Evolutionary conservation across 345 rosid genomes (phyloP), one percentile per base, ranked within the genome.

Genomic region (Brassica rapa): DNA sequence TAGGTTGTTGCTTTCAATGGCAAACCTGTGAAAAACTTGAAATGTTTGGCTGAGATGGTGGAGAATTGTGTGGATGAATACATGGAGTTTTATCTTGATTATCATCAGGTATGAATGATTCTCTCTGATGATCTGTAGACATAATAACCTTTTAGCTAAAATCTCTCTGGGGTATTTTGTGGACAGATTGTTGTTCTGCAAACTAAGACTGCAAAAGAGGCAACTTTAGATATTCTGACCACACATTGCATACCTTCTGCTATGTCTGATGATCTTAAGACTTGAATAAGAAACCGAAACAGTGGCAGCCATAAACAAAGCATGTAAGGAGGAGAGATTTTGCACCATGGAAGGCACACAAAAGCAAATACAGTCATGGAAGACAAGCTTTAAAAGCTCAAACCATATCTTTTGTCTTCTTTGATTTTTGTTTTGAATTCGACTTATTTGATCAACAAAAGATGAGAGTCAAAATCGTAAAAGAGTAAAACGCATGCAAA

Each of bases 1-100:
- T 76, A 90, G 98, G 98, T 90, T 83, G 82, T 87, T 61, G 87
- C 97, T 72, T 88, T 92, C 81, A 94, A 94, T 77, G 97, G 94
- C 27, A 81, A 88, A 82, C 96, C 93, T 9, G 92, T 94, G 78
- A 87, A 82, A 82, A 94, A 94, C 83, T 87, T 94, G 80, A 92
- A 86, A 85, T 83, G 86, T 81, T 85, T 94, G 83, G 97, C 89
- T 27, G 81, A 81, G 33, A 87, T 94, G 98, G 98, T 94, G 60
- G 96, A 89, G 79, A 89, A 84, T 37, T 92, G 96, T 80, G 77
- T 82, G 37, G 96, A 89, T 61, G 93, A 94, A 77, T 94, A 81
- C 80, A 82, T 94, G 68, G 86, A 75, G 82, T 94, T 94, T 64
- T 92, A 89, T 62, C 88, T 94, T 1, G 98, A 90, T 75, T 92